Percentiles rank a stretch among this genome's conserved stretches.
Evolutionary conservation across 768 basidiomycete species (phyloP).

Genomic region (Boletus coccyginus): DNA sequence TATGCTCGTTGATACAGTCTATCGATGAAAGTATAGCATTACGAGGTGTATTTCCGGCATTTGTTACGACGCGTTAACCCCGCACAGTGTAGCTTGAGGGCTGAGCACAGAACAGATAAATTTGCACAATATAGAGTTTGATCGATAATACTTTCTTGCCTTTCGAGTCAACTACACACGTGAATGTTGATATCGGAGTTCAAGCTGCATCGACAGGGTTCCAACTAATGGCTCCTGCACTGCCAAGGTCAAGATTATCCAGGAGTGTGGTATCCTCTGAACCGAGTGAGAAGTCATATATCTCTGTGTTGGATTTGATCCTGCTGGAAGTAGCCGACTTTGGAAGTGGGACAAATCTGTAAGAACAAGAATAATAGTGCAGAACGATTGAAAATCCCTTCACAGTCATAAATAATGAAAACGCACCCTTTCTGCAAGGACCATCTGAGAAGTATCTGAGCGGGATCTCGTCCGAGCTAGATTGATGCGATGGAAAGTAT

Average conservation of each 20-base stretch:
- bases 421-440: slow-evolving; percentile 80
- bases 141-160: not conserved
- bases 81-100: not conserved
- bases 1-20: not conserved
- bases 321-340: slow-evolving; percentile 72
- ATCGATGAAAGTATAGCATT: not conserved
- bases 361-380: not conserved
- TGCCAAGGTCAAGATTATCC: slow-evolving; percentile 69
- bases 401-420: not conserved
- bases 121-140: not conserved
- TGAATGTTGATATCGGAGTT: slow-evolving; percentile 17
- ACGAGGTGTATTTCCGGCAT: not conserved
- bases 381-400: not conserved
- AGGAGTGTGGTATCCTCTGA: slow-evolving; percentile 63
- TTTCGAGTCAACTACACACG: not conserved
- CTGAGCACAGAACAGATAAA: not conserved
- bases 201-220: slow-evolving; percentile 64
- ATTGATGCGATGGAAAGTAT: not conserved
- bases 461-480: slow-evolving; percentile 58
- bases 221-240: slow-evolving; percentile 76
- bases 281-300: slow-evolving; percentile 74
- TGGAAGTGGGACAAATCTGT: slow-evolving; percentile 76
- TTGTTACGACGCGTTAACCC: not conserved
- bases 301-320: slow-evolving; percentile 67
- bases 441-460: slow-evolving; percentile 88